Percentiles rank a stretch among this genome's conserved stretches.
phyloP scores from a whole-genome alignment of 345 rosid species.

The Melaleuca quinquenervia region DNA sequence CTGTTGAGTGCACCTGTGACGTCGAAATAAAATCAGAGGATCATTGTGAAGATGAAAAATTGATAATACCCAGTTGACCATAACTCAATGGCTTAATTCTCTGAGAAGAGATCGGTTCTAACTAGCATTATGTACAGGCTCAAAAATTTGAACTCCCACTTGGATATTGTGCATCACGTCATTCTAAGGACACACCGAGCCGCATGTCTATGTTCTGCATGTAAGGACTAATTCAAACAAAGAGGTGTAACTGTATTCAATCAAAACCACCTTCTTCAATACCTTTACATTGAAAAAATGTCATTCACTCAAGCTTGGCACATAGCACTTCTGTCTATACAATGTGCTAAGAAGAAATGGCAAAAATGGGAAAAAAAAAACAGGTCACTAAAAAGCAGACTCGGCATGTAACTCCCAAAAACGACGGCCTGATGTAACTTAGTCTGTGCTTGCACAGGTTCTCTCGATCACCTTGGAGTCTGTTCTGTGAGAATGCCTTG shows the following conservation, averaged over 20 bases:
- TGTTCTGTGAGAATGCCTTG: constrained; percentile 73
- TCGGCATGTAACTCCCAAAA: neutral
- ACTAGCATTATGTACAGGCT: neutral
- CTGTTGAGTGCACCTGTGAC: neutral
- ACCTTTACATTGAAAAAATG: neutral
- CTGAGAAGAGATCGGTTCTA: neutral
- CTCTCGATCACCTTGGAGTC: constrained; percentile 19
- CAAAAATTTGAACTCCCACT: neutral
- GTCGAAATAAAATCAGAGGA: neutral
- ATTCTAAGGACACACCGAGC: neutral
- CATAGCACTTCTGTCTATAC: neutral
- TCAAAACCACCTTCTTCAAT: neutral
- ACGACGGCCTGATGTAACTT: neutral
- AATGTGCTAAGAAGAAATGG: neutral
- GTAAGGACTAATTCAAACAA: neutral
- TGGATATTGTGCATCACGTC: neutral
- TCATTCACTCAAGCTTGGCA: neutral
- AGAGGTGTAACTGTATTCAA: neutral
- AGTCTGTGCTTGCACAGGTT: constrained; percentile 12
- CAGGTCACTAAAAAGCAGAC: neutral
- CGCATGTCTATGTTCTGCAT: neutral
- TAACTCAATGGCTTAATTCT: neutral
- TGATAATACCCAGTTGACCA: neutral
- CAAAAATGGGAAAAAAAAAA: neutral
- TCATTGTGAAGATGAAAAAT: neutral